Base-by-base conservation (phyloP, 208 protist species). In the Crithidia brevicula region DNA sequence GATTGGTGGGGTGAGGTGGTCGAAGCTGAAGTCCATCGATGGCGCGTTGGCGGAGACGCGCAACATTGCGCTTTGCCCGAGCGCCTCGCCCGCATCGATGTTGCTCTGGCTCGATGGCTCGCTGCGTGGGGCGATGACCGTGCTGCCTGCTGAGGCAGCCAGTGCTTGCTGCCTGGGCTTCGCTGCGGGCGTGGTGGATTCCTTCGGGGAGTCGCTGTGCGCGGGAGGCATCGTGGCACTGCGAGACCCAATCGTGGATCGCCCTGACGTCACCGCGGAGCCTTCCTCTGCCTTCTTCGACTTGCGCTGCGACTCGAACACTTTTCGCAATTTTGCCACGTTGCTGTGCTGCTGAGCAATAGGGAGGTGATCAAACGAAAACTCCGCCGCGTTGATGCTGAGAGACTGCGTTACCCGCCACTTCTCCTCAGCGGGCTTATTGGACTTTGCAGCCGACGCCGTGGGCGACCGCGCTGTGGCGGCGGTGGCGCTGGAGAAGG, bases 351-450 rank as follows among this genome's bases (percentile, higher is more conserved):
- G 46, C 45, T 64, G 57, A 22, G 56, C 45, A 22, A 27, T n/a
- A 23, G 66, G 36, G 22, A 72, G 46, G 42, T 72, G 23, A 27
- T 58, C 56, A 22, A 72, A 72, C 33, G 66, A 72, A 23, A 70
- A 70, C 33, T 57, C 33, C 6, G 38, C 4, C 18, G 22, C 4
- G 56, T 62, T 59, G 28, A 63, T 56, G 36, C 66, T 64, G 3
- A 72, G 56, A 3, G 66, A 72, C 36, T 56, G 42, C 43, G 66
- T 72, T n/a, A 72, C 66, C 27, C 5, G 33, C 56, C 56, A 64
- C 34, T 25, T 60, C 28, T 59, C 38, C 10, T 58, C 33, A 28
- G 18, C 33, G n/a, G 11, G 25, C 15, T 28, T 69, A 18, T 40
- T 42, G 16, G 20, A 10, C 10, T 13, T 23, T 36, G 28, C 8